Percentiles rank a stretch among this genome's conserved stretches.
Evolutionary conservation across 148 eudicot genomes (phyloP).

Genomic region (Agrostemma githago): DNA sequence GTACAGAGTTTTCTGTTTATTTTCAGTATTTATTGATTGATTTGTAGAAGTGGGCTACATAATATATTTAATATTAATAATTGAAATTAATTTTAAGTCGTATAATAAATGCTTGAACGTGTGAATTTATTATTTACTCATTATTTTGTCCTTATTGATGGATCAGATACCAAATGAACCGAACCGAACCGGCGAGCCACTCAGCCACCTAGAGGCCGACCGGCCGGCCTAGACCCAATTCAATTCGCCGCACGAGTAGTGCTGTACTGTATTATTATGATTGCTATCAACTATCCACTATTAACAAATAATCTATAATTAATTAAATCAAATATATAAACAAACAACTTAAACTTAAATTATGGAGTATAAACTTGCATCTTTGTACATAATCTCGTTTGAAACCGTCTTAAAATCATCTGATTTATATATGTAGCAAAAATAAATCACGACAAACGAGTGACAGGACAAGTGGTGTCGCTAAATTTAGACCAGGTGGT

Average conservation of each 20-base stretch:
- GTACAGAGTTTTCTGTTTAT: too few species aligned
- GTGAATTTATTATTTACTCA: slow-evolving; percentile 17
- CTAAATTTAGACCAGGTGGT: too few species aligned
- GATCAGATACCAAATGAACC: slow-evolving; percentile 5
- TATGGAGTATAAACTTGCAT: too few species aligned
- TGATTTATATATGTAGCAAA: too few species aligned
- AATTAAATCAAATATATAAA: too few species aligned
- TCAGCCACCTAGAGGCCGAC: background rate
- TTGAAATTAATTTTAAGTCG: slow-evolving; percentile 3
- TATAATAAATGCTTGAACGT: slow-evolving; percentile 31
- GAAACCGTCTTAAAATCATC: too few species aligned
- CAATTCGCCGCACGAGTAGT: slow-evolving; percentile 22
- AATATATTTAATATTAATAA: slow-evolving; percentile 15
- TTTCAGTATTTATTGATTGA: slow-evolving; percentile 4
- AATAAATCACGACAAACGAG: too few species aligned
- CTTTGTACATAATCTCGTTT: too few species aligned
- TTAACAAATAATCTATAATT: background rate
- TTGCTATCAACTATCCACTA: background rate
- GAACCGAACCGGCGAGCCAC: too few species aligned
- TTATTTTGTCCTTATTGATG: slow-evolving; percentile 23
- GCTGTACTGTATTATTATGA: background rate
- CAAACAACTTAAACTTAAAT: too few species aligned
- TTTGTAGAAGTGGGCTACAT: background rate
- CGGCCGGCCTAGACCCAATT: background rate
- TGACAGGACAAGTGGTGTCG: too few species aligned